A percentile compares a stretch with the other conserved stretches of the same genome.
phyloP scores from a whole-genome alignment of 2,329 filamentous ascomycete species.

The Coniochaeta sp. region DNA sequence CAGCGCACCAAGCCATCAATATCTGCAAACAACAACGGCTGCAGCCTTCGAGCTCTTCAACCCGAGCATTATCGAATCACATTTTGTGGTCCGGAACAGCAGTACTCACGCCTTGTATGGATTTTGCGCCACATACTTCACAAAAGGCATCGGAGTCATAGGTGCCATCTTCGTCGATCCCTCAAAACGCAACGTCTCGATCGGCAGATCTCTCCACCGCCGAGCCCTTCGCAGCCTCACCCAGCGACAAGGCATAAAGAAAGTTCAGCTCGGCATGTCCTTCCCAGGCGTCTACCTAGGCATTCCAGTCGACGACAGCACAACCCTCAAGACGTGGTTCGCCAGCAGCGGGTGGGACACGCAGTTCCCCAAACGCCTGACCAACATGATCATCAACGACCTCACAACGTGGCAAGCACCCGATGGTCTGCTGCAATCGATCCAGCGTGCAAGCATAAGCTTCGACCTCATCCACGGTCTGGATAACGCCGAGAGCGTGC shows the following conservation, averaged over 20 bases:
- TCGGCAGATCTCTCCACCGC: slow-evolving; percentile 83
- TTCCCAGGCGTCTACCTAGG: slow-evolving; percentile 84
- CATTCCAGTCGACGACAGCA: slow-evolving; percentile 55
- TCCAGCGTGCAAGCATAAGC: slow-evolving; percentile 65
- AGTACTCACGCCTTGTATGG: slow-evolving; percentile 87
- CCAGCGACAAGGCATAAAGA: slow-evolving; percentile 65
- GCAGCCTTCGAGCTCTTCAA: slow-evolving; percentile 70
- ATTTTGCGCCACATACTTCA: slow-evolving; percentile 84
- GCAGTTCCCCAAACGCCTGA: slow-evolving; percentile 46
- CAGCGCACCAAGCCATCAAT: slow-evolving; percentile 58
- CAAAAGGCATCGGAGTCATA: slow-evolving; percentile 65
- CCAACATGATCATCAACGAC: slow-evolving; percentile 67
- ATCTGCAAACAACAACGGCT: slow-evolving; percentile 63
- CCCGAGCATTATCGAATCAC: slow-evolving; percentile 66
- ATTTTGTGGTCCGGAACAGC: slow-evolving; percentile 91
- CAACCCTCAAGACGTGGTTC: slow-evolving; percentile 66
- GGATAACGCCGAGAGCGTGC: slow-evolving; percentile 66
- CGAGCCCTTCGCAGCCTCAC: slow-evolving; percentile 69
- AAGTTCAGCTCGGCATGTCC: slow-evolving; percentile 72
- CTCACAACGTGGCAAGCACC: slow-evolving; percentile 68
- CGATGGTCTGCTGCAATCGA: slow-evolving; percentile 66
- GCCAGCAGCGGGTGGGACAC: slow-evolving; percentile 84
- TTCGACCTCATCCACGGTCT: slow-evolving; percentile 80
- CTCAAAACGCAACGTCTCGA: slow-evolving; percentile 75
- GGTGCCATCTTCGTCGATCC: slow-evolving; percentile 89